A percentile compares a stretch with the other conserved stretches of the same genome.
phyloP scores from a whole-genome alignment of 2,329 filamentous ascomycete genomes.

The Dothiorella sarmentorum region DNA sequence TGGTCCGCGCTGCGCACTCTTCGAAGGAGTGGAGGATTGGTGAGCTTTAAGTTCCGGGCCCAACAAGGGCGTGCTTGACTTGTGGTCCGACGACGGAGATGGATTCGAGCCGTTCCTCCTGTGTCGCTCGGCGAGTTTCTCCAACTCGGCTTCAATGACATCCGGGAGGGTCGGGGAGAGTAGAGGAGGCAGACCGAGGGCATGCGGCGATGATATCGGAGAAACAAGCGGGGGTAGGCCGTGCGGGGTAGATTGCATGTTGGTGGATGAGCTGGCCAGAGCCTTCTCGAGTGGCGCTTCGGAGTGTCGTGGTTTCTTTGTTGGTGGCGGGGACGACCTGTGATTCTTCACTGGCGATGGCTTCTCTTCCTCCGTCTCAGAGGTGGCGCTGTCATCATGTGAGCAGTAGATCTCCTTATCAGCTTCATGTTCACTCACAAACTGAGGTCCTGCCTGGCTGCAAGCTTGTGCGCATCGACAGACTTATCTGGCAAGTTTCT shows the following conservation, averaged over 20 bases:
- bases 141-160: conserved; percentile 53
- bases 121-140: conserved; percentile 36
- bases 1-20: neutral
- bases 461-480: neutral
- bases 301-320: conserved; percentile 40
- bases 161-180: conserved; percentile 58
- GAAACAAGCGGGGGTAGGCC: conserved; percentile 38
- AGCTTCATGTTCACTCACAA: neutral
- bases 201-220: conserved; percentile 41
- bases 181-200: conserved; percentile 47
- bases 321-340: conserved; percentile 22
- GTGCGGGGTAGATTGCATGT: conserved; percentile 32
- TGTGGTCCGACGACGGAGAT: conserved; percentile 33
- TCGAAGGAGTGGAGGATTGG: neutral
- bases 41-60: neutral
- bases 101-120: conserved; percentile 33
- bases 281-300: no score
- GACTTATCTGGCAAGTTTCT: conserved; percentile 10
- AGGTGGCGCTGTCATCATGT: neutral
- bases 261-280: no score
- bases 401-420: neutral
- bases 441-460: neutral
- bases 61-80: conserved; percentile 1
- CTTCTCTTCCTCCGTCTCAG: conserved; percentile 13
- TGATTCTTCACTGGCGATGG: conserved; percentile 8